Conservation (phyloP, 345 rosid genomes). For the Carallia brachiata region DNA sequence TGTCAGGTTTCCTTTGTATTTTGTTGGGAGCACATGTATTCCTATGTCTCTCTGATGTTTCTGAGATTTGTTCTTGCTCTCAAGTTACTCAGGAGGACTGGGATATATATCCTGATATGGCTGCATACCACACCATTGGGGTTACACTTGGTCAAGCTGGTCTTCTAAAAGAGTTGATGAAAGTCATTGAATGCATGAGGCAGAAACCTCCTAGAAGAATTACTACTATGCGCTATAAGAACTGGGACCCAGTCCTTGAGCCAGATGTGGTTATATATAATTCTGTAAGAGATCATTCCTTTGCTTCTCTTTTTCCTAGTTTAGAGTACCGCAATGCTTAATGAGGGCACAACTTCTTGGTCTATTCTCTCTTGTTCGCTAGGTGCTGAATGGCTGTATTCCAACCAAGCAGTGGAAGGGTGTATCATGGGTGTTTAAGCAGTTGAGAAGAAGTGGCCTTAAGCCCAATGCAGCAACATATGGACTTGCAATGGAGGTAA, state of each 20-base stretch:
- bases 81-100: slow-evolving; percentile 58
- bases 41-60: slow-evolving; percentile 12
- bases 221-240: slow-evolving; percentile 44
- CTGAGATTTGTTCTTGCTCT: slow-evolving; percentile 31
- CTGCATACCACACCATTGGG: slow-evolving; percentile 76
- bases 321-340: not conserved
- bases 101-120: slow-evolving; percentile 83
- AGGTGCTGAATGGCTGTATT: slow-evolving; percentile 91
- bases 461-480: slow-evolving; percentile 91
- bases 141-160: slow-evolving; percentile 93
- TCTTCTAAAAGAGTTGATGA: slow-evolving; percentile 62
- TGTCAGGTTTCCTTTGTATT: not conserved
- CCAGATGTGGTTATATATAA: slow-evolving; percentile 89
- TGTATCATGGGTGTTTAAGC: slow-evolving; percentile 83
- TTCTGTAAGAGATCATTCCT: slow-evolving; percentile 62
- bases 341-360: slow-evolving; percentile 2
- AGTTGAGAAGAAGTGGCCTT: slow-evolving; percentile 70
- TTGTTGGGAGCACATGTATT: not conserved
- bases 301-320: not conserved
- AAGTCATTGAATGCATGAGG: slow-evolving; percentile 74
- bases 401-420: slow-evolving; percentile 84
- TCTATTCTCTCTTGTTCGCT: slow-evolving; percentile 14
- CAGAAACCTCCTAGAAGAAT: slow-evolving; percentile 55
- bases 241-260: slow-evolving; percentile 82
- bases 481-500: slow-evolving; percentile 99